Conservation (phyloP, 2,329 filamentous ascomycete genomes). For the Dactylellina parvicollis region DNA sequence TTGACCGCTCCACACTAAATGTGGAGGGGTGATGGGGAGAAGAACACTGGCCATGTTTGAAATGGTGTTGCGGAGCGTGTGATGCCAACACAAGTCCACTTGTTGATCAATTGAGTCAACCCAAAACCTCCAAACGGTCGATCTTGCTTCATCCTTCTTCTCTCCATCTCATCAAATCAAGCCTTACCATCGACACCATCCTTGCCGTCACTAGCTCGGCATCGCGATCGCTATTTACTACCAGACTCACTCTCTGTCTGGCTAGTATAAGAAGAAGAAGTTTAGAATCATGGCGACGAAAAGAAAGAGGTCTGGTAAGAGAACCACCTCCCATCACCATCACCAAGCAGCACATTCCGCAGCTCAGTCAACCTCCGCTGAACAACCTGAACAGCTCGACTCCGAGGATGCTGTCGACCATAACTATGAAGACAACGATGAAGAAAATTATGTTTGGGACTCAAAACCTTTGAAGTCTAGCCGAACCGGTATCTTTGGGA, state of each 20-base stretch:
- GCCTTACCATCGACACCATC: background rate
- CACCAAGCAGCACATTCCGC: slow-evolving; percentile 16
- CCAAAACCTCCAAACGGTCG: background rate
- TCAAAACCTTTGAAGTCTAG: slow-evolving; percentile 48
- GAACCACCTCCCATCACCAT: slow-evolving; percentile 32
- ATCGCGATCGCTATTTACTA: background rate
- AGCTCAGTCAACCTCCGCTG: slow-evolving; percentile 35
- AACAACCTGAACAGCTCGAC: slow-evolving; percentile 45
- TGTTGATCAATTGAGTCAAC: slow-evolving; percentile 1
- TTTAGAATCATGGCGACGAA: slow-evolving; percentile 39
- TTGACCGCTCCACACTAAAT: no score
- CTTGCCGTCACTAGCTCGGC: background rate
- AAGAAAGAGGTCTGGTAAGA: slow-evolving; percentile 54
- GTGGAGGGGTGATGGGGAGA: no score
- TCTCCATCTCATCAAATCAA: no score
- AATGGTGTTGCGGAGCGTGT: slow-evolving; percentile 1
- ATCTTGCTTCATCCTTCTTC: background rate
- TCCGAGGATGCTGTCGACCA: slow-evolving; percentile 16
- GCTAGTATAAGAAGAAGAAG: background rate
- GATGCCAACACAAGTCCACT: no score
- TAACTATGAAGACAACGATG: slow-evolving; percentile 4
- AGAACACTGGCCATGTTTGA: background rate
- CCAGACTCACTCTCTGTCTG: slow-evolving; percentile 4
- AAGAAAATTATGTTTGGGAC: slow-evolving; percentile 44
- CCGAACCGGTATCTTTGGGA: slow-evolving; percentile 39